Evolutionary conservation across 305 asterid genomes (phyloP).

Genomic region (Fraxinus greggii): DNA sequence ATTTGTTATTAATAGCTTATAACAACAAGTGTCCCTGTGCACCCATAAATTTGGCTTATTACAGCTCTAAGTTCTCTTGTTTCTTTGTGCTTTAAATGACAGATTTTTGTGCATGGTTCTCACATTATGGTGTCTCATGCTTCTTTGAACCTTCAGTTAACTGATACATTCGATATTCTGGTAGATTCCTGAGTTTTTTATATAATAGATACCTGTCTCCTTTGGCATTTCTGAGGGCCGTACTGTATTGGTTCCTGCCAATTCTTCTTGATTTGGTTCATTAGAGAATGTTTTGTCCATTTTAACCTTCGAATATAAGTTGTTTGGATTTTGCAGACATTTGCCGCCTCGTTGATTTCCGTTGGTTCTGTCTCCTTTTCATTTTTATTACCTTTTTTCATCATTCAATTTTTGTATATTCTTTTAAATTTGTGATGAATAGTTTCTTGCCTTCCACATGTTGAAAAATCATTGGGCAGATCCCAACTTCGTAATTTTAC

Average conservation of each 20-base stretch:
- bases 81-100: not conserved
- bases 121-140: not conserved
- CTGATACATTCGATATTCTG: not conserved
- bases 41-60: not conserved
- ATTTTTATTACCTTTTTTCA: constrained; percentile 13
- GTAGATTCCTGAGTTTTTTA: not conserved
- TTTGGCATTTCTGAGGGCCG: not conserved
- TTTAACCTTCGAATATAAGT: not conserved
- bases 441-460: not conserved
- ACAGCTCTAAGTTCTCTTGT: not conserved
- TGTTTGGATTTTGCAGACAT: not conserved
- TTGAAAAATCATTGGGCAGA: not conserved
- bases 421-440: not conserved
- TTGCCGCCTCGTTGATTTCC: not conserved
- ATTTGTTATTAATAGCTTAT: not conserved
- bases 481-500: not conserved
- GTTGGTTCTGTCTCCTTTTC: not conserved
- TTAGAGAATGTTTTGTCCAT: not conserved
- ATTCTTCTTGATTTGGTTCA: not conserved
- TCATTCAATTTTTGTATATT: not conserved
- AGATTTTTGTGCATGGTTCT: not conserved
- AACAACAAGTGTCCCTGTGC: not conserved
- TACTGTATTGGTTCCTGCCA: too few species aligned
- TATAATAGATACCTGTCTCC: not conserved
- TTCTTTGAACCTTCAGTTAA: not conserved